Evolutionary conservation across 148 eudicot species (phyloP), one percentile per base, ranked within the genome.

Genomic region (Polygonum maritimum): DNA sequence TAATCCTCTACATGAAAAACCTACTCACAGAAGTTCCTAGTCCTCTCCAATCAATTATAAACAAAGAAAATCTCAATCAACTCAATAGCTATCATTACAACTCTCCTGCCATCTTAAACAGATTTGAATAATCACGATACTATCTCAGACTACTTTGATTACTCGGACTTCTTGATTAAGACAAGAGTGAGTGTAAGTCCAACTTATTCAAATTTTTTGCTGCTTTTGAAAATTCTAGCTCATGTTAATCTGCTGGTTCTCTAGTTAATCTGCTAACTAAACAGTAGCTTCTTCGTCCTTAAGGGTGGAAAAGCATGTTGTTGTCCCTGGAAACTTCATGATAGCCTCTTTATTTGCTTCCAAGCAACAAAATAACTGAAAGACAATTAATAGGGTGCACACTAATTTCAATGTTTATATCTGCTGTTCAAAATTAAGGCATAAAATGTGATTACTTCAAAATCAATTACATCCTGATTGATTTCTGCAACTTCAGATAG

Each of bases 61-160:
- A 57, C 19, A 57, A 7, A 57, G 63, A 57, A 55, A 57, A 57
- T 57, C 35, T 57, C 63, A 57, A n/a, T 57, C 63, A 57, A 57
- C 63, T 57, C 19, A 21, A 57, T 51, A 16, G 19, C 19, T 51
- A 7, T 9, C 57, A 5, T 16, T 51, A 51, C 57, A 16, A 51
- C 57, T n/a, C 19, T 51, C 57, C 7, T 16, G n/a, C 7, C 5
- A 51, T 51, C 21, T 51, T 14, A 51, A 51, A 51, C 7, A 21
- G 26, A 22, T 8, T 21, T 57, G 31, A 57, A 19, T 33, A 57
- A 8, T 21, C 12, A 12, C 12, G 22, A 21, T 21, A 2, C 31
- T 57, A 57, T 7, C 8, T 44, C 47, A 44, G 47, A 44, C 47
- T 5, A 8, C 47, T 44, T 44, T 44, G 9, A 7, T 44, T 7